Percentiles rank a stretch among this genome's conserved stretches.
phyloP scores from a whole-genome alignment of 2,329 filamentous ascomycete genomes.

The Calonectria pauciramosa region DNA sequence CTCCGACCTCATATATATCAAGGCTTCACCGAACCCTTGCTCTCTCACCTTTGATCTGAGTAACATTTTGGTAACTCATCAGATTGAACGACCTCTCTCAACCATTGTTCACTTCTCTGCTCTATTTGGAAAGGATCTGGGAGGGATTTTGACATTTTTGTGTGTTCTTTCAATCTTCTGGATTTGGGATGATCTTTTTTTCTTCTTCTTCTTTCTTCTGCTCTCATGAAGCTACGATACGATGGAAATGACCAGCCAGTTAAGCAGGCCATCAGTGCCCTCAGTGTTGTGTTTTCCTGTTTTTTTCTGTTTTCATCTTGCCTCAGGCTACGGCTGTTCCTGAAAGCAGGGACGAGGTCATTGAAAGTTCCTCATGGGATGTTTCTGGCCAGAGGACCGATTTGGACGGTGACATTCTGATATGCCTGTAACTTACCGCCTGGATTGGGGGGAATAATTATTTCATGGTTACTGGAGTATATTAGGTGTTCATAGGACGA shows the following conservation, averaged over 20 bases:
- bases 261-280: conserved; percentile 44
- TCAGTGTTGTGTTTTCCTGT: conserved; percentile 37
- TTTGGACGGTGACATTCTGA: conserved; percentile 36
- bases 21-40: not conserved
- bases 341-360: conserved; percentile 13
- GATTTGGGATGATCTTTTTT: conserved; percentile 34
- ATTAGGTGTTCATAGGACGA: conserved; percentile 46
- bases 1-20: conserved; percentile 34
- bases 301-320: conserved; percentile 22
- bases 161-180: conserved; percentile 24
- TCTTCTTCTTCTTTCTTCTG: not conserved
- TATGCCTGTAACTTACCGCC: conserved; percentile 26
- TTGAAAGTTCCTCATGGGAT: conserved; percentile 13
- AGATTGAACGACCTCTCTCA: conserved; percentile 23
- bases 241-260: conserved; percentile 43
- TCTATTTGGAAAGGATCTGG: conserved; percentile 26
- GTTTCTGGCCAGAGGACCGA: conserved; percentile 12
- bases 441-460: conserved; percentile 15
- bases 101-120: conserved; percentile 17
- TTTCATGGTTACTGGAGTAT: conserved; percentile 31
- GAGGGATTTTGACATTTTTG: conserved; percentile 25
- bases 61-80: conserved; percentile 11
- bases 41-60: conserved; percentile 1
- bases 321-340: conserved; percentile 15
- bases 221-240: conserved; percentile 45